A percentile compares a stretch with the other conserved stretches of the same genome.
phyloP scores from a whole-genome alignment of 2,329 filamentous ascomycete genomes.

The Phaeoacremonium minimum region DNA sequence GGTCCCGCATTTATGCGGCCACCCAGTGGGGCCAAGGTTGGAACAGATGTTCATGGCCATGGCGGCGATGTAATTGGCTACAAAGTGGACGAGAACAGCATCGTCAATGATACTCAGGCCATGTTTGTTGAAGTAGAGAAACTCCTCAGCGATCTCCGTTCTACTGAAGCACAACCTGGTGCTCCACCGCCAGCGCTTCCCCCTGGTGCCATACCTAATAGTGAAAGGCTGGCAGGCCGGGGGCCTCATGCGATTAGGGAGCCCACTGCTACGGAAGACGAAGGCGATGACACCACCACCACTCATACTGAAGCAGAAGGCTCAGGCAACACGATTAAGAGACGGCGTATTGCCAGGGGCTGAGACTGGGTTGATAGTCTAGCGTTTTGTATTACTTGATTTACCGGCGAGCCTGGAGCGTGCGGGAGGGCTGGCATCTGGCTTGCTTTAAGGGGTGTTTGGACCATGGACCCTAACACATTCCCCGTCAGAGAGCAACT shows the following conservation, averaged over 20 bases:
- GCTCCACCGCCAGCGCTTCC: slow-evolving; percentile 26
- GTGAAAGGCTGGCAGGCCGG: slow-evolving; percentile 8
- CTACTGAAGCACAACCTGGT: slow-evolving; percentile 58
- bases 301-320: slow-evolving; percentile 9
- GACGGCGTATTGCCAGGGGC: slow-evolving; percentile 15
- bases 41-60: slow-evolving; percentile 24
- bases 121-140: slow-evolving; percentile 89
- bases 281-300: slow-evolving; percentile 6
- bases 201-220: slow-evolving; percentile 11
- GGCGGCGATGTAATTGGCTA: slow-evolving; percentile 49
- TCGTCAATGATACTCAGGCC: slow-evolving; percentile 80
- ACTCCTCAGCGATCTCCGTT: slow-evolving; percentile 70
- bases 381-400: no score
- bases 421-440: no score
- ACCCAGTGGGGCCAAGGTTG: slow-evolving; percentile 27
- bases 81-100: slow-evolving; percentile 73
- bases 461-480: no score
- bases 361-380: slow-evolving; percentile 4
- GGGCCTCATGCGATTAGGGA: slow-evolving; percentile 6
- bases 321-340: slow-evolving; percentile 13
- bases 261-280: slow-evolving; percentile 5
- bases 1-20: slow-evolving; percentile 55
- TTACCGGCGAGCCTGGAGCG: no score
- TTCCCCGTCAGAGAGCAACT: no score
- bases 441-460: no score